These are phyloP conservation scores for Torrubiellomyces zombiae DNA, from an alignment of 2,329 filamentous ascomycete species.

Conservation along the genomic window DNA sequence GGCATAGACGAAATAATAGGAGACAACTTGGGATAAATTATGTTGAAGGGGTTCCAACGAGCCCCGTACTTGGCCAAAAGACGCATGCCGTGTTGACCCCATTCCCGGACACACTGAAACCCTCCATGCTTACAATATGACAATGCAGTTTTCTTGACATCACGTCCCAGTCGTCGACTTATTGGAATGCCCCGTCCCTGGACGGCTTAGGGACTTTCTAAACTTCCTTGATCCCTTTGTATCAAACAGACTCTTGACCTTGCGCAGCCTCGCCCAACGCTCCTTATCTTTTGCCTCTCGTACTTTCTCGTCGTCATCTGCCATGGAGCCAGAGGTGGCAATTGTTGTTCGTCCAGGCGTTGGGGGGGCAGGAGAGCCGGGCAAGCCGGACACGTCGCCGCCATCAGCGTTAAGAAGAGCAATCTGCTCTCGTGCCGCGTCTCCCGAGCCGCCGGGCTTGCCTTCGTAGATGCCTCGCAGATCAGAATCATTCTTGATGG, in stretches of 20 bases:
- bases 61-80: too few relatives aligned
- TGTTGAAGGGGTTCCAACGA: too few relatives aligned
- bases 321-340: conserved; percentile 4
- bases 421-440: conserved; percentile 1
- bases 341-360: conserved; percentile 4
- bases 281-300: conserved; percentile 49
- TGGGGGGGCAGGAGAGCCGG: conserved; percentile 6
- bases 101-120: neutral
- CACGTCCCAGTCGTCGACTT: conserved; percentile 4
- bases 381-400: neutral
- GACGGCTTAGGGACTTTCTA: conserved; percentile 22
- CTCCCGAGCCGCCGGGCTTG: conserved; percentile 11
- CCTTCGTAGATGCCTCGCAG: conserved; percentile 24
- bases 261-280: conserved; percentile 53
- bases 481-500: conserved; percentile 41
- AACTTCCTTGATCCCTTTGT: conserved; percentile 43
- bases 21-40: conserved; percentile 1
- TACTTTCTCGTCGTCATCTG: conserved; percentile 23
- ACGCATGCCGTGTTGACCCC: too few relatives aligned
- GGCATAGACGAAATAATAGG: conserved; percentile 5
- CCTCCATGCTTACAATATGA: conserved; percentile 1
- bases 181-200: conserved; percentile 20
- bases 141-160: conserved; percentile 1
- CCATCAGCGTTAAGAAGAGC: conserved; percentile 1
- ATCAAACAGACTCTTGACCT: conserved; percentile 56